Conservation (phyloP, 305 asterid genomes). For the Coffea humblotiana region DNA sequence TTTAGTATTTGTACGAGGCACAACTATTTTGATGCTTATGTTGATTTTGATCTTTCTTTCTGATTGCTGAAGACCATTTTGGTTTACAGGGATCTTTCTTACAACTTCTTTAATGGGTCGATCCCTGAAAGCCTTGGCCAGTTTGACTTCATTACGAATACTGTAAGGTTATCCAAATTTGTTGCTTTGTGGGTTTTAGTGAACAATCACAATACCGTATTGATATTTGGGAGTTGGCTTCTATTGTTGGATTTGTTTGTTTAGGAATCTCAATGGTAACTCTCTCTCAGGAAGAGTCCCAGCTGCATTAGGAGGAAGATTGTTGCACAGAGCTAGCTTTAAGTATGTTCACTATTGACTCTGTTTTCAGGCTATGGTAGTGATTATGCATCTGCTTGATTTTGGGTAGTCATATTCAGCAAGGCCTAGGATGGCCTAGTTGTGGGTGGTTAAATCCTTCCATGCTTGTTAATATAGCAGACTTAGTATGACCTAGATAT, state of each 20-base stretch:
- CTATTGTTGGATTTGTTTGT: constrained; percentile 13
- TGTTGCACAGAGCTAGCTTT: constrained; percentile 91
- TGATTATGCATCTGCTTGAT: background rate
- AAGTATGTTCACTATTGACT: constrained; percentile 49
- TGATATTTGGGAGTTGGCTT: constrained; percentile 1
- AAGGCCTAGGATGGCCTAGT: background rate
- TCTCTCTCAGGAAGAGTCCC: constrained; percentile 90
- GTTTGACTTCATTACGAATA: constrained; percentile 56
- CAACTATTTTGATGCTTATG: background rate
- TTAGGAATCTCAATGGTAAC: constrained; percentile 89
- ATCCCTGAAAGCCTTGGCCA: constrained; percentile 87
- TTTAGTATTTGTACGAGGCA: background rate
- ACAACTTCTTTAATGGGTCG: constrained; percentile 81
- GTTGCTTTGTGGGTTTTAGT: background rate
- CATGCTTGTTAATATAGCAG: background rate
- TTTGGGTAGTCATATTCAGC: background rate
- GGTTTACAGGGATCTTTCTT: constrained; percentile 81
- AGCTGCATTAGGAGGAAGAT: constrained; percentile 86
- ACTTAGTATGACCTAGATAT: background rate
- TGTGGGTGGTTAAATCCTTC: background rate
- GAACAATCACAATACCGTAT: background rate
- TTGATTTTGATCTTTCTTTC: background rate
- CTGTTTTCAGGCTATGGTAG: background rate
- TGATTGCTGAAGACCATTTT: constrained; percentile 33
- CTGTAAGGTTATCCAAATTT: constrained; percentile 58